Evolutionary conservation across 768 basidiomycete genomes (phyloP).

Genomic region (Termitomyces sp.): DNA sequence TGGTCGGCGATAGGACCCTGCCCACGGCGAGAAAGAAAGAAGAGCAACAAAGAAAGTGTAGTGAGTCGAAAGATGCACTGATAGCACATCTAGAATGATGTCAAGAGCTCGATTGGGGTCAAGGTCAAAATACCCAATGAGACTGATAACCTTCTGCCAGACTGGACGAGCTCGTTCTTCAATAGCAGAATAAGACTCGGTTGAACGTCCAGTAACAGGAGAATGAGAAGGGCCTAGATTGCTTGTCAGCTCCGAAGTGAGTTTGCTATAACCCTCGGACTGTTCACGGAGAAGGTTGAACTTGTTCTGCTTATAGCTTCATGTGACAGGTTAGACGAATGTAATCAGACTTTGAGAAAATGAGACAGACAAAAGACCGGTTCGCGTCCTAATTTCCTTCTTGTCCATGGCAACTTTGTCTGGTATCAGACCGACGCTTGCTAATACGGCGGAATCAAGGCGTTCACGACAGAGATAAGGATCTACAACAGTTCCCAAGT

Average conservation of each 20-base stretch:
- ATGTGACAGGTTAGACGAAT: neutral
- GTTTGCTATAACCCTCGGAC: conserved; percentile 95
- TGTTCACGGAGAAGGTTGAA: conserved; percentile 97
- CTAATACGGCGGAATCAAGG: conserved; percentile 61
- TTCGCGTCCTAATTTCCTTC: conserved; percentile 78
- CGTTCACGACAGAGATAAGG: conserved; percentile 66
- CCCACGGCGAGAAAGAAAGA: conserved; percentile 86
- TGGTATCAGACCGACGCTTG: conserved; percentile 60
- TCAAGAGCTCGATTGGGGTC: conserved; percentile 94
- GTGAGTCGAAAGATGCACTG: conserved; percentile 75
- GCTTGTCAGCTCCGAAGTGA: conserved; percentile 78
- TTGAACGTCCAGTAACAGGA: conserved; percentile 56
- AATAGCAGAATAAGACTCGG: conserved; percentile 52
- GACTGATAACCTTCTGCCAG: conserved; percentile 82
- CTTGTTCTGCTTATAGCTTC: conserved; percentile 97
- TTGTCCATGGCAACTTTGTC: conserved; percentile 65
- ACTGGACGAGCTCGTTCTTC: conserved; percentile 62
- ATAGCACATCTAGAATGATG: conserved; percentile 88
- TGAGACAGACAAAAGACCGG: conserved; percentile 70
- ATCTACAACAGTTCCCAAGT: conserved; percentile 53
- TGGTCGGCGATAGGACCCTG: conserved; percentile 39
- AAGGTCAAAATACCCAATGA: conserved; percentile 94
- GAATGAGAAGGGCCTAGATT: conserved; percentile 74
- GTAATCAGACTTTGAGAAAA: neutral
- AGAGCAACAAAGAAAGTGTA: conserved; percentile 87